Conservation (phyloP, 208 protist species). For the Trypanosoma cruzi region DNA sequence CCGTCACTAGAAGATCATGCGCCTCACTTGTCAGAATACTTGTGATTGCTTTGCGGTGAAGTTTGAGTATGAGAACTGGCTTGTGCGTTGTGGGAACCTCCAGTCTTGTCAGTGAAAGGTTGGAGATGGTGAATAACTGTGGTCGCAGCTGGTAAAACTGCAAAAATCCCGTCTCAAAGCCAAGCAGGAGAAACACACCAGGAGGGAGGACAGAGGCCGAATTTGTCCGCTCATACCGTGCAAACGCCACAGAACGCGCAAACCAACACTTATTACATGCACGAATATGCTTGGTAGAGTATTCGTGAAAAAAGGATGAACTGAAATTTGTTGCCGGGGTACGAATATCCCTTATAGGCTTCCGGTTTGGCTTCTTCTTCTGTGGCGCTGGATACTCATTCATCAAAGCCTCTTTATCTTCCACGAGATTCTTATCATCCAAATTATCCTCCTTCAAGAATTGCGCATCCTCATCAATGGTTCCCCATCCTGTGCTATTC, state of each 20-base stretch:
- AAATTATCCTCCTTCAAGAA: not conserved
- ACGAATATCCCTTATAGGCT: not conserved
- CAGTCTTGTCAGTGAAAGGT: conserved; percentile 54
- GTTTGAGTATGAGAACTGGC: conserved; percentile 41
- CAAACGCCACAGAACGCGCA: conserved; percentile 61
- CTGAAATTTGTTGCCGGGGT: not conserved
- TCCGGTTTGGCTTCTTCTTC: no score
- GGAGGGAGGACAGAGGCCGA: conserved; percentile 21
- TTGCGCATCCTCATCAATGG: not conserved
- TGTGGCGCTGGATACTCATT: not conserved
- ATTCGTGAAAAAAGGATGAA: not conserved
- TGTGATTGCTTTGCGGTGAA: conserved; percentile 60
- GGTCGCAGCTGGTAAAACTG: conserved; percentile 66
- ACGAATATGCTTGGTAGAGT: not conserved
- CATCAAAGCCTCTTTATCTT: not conserved
- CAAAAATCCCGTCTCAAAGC: conserved; percentile 76
- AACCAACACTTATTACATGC: conserved; percentile 45
- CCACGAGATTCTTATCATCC: not conserved
- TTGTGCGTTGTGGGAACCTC: conserved; percentile 55
- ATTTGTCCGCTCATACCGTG: conserved; percentile 23
- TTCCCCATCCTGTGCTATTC: not conserved
- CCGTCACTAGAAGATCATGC: conserved; percentile 63
- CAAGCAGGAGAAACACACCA: conserved; percentile 60
- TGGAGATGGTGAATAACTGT: conserved; percentile 64
- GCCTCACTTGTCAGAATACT: conserved; percentile 48